phyloP scores from a whole-genome alignment of 2,329 filamentous ascomycete genomes.

The Pleoardoris graminearum region DNA sequence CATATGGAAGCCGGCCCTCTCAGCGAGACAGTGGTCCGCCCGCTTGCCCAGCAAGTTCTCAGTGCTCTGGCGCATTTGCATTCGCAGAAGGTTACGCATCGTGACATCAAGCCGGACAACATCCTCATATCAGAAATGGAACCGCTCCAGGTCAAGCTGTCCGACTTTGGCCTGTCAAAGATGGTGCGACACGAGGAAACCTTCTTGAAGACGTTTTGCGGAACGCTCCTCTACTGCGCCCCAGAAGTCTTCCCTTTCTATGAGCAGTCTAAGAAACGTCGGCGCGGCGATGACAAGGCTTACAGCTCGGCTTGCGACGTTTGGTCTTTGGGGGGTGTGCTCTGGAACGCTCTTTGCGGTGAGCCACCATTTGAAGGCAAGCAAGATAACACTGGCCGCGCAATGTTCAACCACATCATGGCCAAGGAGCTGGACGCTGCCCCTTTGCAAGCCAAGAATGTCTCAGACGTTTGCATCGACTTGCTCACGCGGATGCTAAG shows the following conservation, averaged over 20 bases:
- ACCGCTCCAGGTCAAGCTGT: slow-evolving; percentile 84
- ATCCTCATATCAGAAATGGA: slow-evolving; percentile 77
- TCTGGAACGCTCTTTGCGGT: slow-evolving; percentile 83
- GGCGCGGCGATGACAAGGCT: slow-evolving; percentile 61
- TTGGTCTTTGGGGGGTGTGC: slow-evolving; percentile 91
- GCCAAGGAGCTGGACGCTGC: slow-evolving; percentile 68
- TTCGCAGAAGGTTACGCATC: slow-evolving; percentile 85
- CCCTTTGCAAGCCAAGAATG: slow-evolving; percentile 60
- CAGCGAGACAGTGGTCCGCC: slow-evolving; percentile 68
- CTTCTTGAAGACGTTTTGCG: slow-evolving; percentile 94
- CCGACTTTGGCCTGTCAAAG: slow-evolving; percentile 96
- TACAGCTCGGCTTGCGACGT: slow-evolving; percentile 94
- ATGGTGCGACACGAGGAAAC: slow-evolving; percentile 88
- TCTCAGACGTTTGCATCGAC: slow-evolving; percentile 71
- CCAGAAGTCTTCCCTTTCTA: slow-evolving; percentile 88
- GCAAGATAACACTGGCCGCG: slow-evolving; percentile 73
- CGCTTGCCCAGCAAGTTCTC: slow-evolving; percentile 75
- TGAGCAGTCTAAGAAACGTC: slow-evolving; percentile 64
- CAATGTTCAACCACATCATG: slow-evolving; percentile 87
- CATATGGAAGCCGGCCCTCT: slow-evolving; percentile 68
- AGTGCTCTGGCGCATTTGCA: slow-evolving; percentile 87
- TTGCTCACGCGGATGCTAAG: slow-evolving; percentile 80
- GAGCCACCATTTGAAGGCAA: slow-evolving; percentile 80
- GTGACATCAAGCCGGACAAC: slow-evolving; percentile 99
- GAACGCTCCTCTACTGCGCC: slow-evolving; percentile 92